Conservation (phyloP, 352 stramenopile genomes). For the Hyaloperonospora brassicae region DNA sequence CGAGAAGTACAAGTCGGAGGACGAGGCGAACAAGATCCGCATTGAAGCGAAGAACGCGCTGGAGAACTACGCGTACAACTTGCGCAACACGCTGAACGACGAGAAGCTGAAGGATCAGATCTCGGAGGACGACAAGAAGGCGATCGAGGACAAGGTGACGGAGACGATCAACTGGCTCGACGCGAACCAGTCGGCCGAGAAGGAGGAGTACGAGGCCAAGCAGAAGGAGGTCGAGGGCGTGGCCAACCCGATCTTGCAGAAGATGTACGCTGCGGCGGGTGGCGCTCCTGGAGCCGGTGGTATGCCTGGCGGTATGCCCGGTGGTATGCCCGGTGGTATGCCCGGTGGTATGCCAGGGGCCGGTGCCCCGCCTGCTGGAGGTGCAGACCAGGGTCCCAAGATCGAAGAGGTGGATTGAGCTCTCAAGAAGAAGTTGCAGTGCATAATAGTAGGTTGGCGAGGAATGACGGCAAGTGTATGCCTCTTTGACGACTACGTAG, state of each 20-base stretch:
- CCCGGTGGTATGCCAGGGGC: too few relatives aligned
- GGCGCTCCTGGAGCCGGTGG: slow-evolving; percentile 22
- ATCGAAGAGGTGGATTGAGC: slow-evolving; percentile 79
- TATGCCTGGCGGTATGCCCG: slow-evolving; percentile 11
- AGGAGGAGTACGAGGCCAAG: slow-evolving; percentile 78
- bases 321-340: slow-evolving; percentile 26
- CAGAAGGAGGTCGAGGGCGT: slow-evolving; percentile 87
- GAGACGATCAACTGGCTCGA: slow-evolving; percentile 97
- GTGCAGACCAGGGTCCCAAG: slow-evolving; percentile 60
- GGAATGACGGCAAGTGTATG: neutral
- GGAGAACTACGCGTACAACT: slow-evolving; percentile 92
- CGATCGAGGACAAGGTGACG: slow-evolving; percentile 86
- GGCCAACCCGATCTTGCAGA: slow-evolving; percentile 80
- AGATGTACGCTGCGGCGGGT: slow-evolving; percentile 67
- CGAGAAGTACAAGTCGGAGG: slow-evolving; percentile 96
- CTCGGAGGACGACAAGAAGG: slow-evolving; percentile 80
- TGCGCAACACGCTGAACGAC: slow-evolving; percentile 89
- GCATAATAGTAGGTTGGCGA: neutral
- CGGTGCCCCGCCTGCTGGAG: slow-evolving; percentile 20
- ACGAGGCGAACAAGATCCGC: slow-evolving; percentile 93
- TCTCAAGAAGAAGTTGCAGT: neutral
- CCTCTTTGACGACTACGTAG: too few relatives aligned
- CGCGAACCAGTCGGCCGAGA: slow-evolving; percentile 79
- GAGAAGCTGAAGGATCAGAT: slow-evolving; percentile 93
- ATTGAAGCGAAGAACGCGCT: slow-evolving; percentile 95